These are phyloP conservation scores for Withania somnifera DNA, from an alignment of 305 asterid species.

Conservation along the genomic window DNA sequence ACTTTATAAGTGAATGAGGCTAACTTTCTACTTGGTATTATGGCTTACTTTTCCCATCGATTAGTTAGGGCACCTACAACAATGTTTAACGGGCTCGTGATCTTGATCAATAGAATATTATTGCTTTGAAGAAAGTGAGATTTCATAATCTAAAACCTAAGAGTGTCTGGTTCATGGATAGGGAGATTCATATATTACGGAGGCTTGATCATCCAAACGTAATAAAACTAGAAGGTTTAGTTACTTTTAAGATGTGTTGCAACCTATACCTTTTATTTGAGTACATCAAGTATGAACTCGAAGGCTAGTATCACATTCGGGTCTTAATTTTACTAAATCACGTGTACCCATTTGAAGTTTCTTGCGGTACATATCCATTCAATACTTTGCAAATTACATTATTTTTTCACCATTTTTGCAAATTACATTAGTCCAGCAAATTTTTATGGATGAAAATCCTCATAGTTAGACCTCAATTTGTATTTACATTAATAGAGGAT, in stretches of 20 bases:
- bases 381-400: background rate
- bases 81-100: constrained; percentile 90
- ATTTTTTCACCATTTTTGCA: background rate
- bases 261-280: constrained; percentile 88
- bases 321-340: constrained; percentile 73
- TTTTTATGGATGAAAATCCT: background rate
- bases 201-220: constrained; percentile 87
- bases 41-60: constrained; percentile 31
- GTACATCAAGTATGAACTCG: constrained; percentile 96
- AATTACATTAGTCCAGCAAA: background rate
- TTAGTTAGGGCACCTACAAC: constrained; percentile 93
- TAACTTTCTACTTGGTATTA: constrained; percentile 4
- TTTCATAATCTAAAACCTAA: constrained; percentile 89
- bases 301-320: constrained; percentile 84
- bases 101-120: constrained; percentile 73
- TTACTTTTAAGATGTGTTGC: constrained; percentile 89
- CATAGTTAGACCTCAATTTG: background rate
- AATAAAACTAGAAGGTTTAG: constrained; percentile 80
- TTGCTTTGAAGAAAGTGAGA: constrained; percentile 87
- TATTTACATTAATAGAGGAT: background rate
- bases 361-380: background rate
- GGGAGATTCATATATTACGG: constrained; percentile 85
- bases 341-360: constrained; percentile 39
- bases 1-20: background rate
- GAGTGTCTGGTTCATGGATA: constrained; percentile 91